Evolutionary conservation across 257 asterid species (phyloP).

Genomic region (Solanum neorickii): DNA sequence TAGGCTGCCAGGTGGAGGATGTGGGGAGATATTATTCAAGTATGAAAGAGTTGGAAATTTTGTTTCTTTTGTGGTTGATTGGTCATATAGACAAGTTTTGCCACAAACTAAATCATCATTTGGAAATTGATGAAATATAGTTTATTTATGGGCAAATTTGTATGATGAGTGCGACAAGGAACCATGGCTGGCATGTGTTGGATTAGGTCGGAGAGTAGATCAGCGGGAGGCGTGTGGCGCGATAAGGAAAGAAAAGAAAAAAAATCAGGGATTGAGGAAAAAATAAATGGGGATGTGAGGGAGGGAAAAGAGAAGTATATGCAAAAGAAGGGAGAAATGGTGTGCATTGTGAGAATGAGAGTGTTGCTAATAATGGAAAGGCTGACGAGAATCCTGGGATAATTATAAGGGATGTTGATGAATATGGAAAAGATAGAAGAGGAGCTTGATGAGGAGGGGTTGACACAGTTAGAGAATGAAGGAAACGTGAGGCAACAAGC

Average conservation of each 20-base stretch:
- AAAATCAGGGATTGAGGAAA: neutral
- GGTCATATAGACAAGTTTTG: neutral
- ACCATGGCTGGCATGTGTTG: neutral
- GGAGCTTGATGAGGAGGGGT: neutral
- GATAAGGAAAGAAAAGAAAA: neutral
- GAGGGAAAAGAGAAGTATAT: neutral
- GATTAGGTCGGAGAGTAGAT: neutral
- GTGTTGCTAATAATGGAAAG: neutral
- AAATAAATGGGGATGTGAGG: neutral
- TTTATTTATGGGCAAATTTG: neutral
- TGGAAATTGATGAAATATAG: neutral
- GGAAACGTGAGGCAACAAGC: neutral
- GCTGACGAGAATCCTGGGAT: neutral
- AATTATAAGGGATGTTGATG: neutral
- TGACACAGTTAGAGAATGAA: neutral
- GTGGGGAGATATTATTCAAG: neutral
- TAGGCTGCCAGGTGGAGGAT: neutral
- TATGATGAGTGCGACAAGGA: neutral
- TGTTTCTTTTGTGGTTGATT: neutral
- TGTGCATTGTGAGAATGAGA: neutral
- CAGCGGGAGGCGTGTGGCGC: neutral
- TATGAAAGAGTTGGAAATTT: neutral
- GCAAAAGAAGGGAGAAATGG: neutral
- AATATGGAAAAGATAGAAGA: neutral
- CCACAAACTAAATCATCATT: neutral